phyloP scores from a whole-genome alignment of 2,329 filamentous ascomycete species.

The Byssochlamys sp. region DNA sequence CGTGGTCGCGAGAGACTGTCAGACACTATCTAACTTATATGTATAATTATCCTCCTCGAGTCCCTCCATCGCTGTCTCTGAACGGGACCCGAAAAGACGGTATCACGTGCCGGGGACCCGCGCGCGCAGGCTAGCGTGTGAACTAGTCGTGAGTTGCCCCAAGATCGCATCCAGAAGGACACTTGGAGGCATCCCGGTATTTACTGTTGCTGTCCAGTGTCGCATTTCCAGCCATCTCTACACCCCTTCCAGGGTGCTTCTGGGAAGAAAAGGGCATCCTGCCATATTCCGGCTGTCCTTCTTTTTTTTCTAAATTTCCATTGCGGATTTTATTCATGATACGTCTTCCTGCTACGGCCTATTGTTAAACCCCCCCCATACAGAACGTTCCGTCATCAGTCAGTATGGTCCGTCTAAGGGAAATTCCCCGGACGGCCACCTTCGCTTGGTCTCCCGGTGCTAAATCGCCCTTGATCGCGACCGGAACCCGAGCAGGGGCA shows the following conservation, averaged over 20 bases:
- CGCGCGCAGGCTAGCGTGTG: conserved; percentile 15
- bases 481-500: conserved; percentile 86
- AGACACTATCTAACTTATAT: no score
- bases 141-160: not conserved
- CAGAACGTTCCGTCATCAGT: conserved; percentile 12
- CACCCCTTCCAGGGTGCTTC: not conserved
- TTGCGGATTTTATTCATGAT: conserved; percentile 1
- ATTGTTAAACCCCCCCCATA: conserved; percentile 14
- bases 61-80: not conserved
- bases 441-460: conserved; percentile 91
- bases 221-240: not conserved
- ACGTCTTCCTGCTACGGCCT: conserved; percentile 4
- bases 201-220: conserved; percentile 2
- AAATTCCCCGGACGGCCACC: conserved; percentile 90
- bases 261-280: not conserved
- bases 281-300: conserved; percentile 1
- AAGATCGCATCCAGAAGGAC: conserved; percentile 17
- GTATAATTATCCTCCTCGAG: no score
- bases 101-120: conserved; percentile 23
- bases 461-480: conserved; percentile 71
- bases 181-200: conserved; percentile 25
- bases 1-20: not conserved
- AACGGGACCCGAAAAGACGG: conserved; percentile 12
- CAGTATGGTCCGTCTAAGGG: conserved; percentile 86
- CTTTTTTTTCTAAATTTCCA: conserved; percentile 7